Evolutionary conservation across 2,329 filamentous ascomycete species (phyloP).

Genomic region (Cercospora nicotianae): DNA sequence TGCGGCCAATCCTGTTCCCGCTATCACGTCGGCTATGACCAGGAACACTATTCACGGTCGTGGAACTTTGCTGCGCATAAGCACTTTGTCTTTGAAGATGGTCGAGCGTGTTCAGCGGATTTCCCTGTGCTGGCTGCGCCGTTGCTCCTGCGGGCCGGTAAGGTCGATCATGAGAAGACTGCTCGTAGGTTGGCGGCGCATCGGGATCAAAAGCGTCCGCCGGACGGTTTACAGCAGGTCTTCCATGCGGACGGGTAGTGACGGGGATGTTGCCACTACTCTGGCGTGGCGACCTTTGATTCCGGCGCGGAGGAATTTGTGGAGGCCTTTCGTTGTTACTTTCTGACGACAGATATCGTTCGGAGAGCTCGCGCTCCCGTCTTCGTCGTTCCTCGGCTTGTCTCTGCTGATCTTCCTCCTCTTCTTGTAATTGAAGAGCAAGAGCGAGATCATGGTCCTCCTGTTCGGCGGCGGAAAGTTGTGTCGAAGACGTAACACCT

Average conservation of each 20-base stretch:
- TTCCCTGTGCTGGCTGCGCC: slow-evolving; percentile 34
- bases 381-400: slow-evolving; percentile 57
- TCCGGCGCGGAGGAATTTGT: slow-evolving; percentile 33
- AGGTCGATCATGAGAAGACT: slow-evolving; percentile 57
- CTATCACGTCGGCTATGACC: slow-evolving; percentile 17
- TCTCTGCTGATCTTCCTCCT: slow-evolving; percentile 80
- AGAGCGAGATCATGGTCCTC: slow-evolving; percentile 82
- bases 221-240: slow-evolving; percentile 35
- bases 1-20: slow-evolving; percentile 24
- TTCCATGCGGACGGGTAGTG: slow-evolving; percentile 20
- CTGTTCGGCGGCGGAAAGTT: slow-evolving; percentile 61
- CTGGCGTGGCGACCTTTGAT: slow-evolving; percentile 25
- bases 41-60: slow-evolving; percentile 20
- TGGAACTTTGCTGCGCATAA: slow-evolving; percentile 25
- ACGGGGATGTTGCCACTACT: slow-evolving; percentile 23
- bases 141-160: slow-evolving; percentile 46
- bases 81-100: slow-evolving; percentile 35
- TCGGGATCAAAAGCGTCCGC: slow-evolving; percentile 48
- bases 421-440: slow-evolving; percentile 89
- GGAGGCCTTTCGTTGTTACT: slow-evolving; percentile 54
- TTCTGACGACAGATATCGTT: slow-evolving; percentile 59
- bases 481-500: slow-evolving; percentile 12
- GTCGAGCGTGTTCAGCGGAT: slow-evolving; percentile 38
- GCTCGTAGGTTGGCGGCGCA: slow-evolving; percentile 66
- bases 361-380: slow-evolving; percentile 67